Conservation (phyloP, 2,329 filamentous ascomycete species). For the Aureobasidium pullulans region DNA sequence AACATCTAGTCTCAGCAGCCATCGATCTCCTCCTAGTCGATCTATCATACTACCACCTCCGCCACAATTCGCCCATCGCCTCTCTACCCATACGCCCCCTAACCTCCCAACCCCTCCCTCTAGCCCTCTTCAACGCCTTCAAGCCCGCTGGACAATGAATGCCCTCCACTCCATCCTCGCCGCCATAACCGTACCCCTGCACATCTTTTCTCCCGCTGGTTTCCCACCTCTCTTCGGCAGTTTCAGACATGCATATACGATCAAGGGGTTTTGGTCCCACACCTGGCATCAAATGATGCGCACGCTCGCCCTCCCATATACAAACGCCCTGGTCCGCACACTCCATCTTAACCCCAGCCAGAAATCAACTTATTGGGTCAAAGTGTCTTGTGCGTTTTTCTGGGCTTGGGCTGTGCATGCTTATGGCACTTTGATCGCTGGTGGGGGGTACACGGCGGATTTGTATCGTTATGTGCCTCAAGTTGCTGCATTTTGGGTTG, state of each 20-base stretch:
- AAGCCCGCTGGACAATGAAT: not conserved
- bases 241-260: not conserved
- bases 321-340: not conserved
- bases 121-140: not conserved
- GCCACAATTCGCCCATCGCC: not conserved
- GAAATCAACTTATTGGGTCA: not conserved
- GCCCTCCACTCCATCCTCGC: not conserved
- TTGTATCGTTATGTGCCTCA: not conserved
- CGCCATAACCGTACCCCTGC: not conserved
- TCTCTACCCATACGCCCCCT: not conserved
- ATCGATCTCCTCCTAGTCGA: not conserved
- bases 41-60: not conserved
- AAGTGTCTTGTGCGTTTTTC: not conserved
- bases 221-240: not conserved
- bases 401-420: not conserved
- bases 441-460: not conserved
- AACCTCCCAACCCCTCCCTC: not conserved
- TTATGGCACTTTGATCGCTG: not conserved
- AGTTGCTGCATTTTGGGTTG: not conserved
- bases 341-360: not conserved
- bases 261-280: not conserved
- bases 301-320: not conserved
- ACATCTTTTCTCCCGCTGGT: not conserved
- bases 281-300: slow-evolving; percentile 2
- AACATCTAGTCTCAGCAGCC: not conserved